These are phyloP conservation scores for Arthrobotrys conoides DNA, from an alignment of 2,329 filamentous ascomycete species.

Conservation along the genomic window DNA sequence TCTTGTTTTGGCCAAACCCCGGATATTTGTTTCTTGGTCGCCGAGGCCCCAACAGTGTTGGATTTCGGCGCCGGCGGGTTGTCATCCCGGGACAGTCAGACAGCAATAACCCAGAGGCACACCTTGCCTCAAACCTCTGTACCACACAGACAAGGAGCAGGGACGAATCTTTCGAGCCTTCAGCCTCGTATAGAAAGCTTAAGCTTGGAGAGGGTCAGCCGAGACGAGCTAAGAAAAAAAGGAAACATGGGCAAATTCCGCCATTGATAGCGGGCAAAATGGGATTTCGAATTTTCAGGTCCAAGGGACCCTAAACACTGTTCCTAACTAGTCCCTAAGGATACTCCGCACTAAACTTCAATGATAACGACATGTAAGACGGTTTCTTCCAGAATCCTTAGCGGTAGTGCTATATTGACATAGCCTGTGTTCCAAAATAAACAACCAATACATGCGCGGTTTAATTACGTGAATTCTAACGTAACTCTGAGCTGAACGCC, in stretches of 20 bases:
- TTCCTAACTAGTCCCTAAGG: neutral
- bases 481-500: neutral
- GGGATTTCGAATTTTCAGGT: neutral
- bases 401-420: neutral
- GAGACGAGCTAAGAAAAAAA: neutral
- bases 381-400: conserved; percentile 22
- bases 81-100: neutral
- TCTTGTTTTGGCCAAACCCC: neutral
- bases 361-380: conserved; percentile 5
- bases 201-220: neutral
- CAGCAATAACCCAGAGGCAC: too few relatives aligned
- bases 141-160: neutral
- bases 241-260: neutral
- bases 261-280: neutral
- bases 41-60: neutral
- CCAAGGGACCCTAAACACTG: neutral
- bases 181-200: conserved; percentile 6
- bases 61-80: neutral
- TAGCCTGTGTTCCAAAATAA: neutral
- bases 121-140: too few relatives aligned
- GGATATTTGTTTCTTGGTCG: neutral
- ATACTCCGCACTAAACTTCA: neutral
- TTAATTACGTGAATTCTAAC: conserved; percentile 12
- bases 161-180: neutral
- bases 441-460: neutral